A percentile compares a stretch with the other conserved stretches of the same genome.
Evolutionary conservation across 352 stramenopile species (phyloP).

Genomic region (Pythium pyrilobum): DNA sequence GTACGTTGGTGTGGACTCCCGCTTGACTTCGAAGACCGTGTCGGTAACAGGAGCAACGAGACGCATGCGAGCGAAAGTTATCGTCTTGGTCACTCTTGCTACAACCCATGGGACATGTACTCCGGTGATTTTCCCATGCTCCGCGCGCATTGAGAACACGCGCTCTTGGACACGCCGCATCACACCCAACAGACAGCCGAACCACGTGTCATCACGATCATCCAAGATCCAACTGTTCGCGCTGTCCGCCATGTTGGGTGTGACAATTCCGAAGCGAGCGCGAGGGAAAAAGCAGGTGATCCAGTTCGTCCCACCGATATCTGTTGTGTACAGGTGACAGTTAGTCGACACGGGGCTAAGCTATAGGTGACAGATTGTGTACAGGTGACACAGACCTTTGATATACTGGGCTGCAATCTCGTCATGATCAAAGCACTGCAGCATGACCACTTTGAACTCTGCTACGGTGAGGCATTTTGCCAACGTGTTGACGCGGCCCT

Average conservation of each 20-base stretch:
- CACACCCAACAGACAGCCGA: not conserved
- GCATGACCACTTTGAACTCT: not conserved
- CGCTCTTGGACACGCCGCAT: not conserved
- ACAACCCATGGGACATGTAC: not conserved
- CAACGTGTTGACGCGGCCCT: not conserved
- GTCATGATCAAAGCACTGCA: not conserved
- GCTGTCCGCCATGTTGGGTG: slow-evolving; percentile 1
- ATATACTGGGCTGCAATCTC: not conserved
- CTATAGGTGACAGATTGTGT: not conserved
- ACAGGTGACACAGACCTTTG: not conserved
- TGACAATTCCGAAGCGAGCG: not conserved
- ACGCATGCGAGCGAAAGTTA: not conserved
- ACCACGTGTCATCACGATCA: not conserved
- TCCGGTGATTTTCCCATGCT: not conserved
- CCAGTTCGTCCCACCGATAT: not conserved
- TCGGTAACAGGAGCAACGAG: not conserved
- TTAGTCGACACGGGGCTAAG: not conserved
- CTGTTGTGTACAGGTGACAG: not conserved
- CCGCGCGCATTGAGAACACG: not conserved
- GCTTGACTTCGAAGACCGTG: not conserved
- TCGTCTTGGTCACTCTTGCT: not conserved
- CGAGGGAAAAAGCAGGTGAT: not conserved
- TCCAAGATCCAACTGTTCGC: not conserved
- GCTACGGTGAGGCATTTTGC: not conserved
- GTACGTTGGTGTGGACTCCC: not conserved